Base-by-base conservation (phyloP, 1,139 yeast genomes). In the Lodderomyces orthopsilosis region DNA sequence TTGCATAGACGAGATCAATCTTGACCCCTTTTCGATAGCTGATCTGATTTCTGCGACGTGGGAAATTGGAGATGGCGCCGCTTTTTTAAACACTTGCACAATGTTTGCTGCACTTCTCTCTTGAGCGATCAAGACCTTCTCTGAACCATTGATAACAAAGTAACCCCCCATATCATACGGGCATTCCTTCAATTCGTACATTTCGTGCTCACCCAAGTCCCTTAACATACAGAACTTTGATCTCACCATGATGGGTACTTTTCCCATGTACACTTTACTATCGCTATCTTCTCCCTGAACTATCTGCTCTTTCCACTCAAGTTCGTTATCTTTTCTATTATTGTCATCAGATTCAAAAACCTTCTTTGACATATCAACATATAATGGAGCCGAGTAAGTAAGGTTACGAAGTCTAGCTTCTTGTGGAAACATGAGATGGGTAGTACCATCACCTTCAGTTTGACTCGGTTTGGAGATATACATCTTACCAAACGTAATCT, bases 141-240 rank as follows among this genome's bases (percentile, higher is more conserved):
- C 99, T 21, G 97, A 90, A 57, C 99, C 99, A 70, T 93, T 93
- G 61, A 93, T 93, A 56, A 93, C 94, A 62, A 93, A 93, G 67
- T 93, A 93, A 50, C 99, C 99, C 65, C 99, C 99, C 93, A 90
- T 93, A 75, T 93, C 99, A 66, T 88, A 93, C 24, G 98, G 98
- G 70, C 99, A 93, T 68, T 93, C 99, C 66, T 93, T 91, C 60
- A 93, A 79, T 58, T 91, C 95, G 66, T 90, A 93, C 59, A 91
- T 80, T 65, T 93, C 98, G 54, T 88, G 91, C 57, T 93, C 98
- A n/a, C 89, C 83, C 54, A 93, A 78, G 50, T 89, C 96, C 58
- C 91, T 79, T 57, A 94, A 77, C 75, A 91, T 84, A 79, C 99
- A 94, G 62, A 90, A 93, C 70, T 89, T 91, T 44, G 98, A 90